Base-by-base conservation (phyloP, 2,329 filamentous ascomycete species). In the Apiospora koreana region DNA sequence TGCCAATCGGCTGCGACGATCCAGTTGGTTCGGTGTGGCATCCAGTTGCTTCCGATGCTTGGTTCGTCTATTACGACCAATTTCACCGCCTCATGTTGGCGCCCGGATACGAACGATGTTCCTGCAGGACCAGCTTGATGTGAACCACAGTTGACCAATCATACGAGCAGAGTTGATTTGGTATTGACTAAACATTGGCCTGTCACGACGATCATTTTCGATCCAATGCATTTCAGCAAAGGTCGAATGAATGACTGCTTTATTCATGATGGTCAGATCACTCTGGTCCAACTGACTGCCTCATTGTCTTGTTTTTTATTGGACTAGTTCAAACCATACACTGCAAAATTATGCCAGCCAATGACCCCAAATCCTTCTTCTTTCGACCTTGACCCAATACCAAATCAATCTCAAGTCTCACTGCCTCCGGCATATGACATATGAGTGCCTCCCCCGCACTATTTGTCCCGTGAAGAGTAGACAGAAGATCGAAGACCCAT, bases 141-240 rank as follows among this genome's bases (percentile, higher is more conserved):
- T n/a, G n/a, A n/a, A n/a, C n/a, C n/a, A n/a, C n/a, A n/a, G n/a
- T n/a, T n/a, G n/a, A n/a, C n/a, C n/a, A n/a, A n/a, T n/a, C n/a
- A n/a, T n/a, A n/a, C n/a, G n/a, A n/a, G n/a, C n/a, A n/a, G n/a
- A n/a, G n/a, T n/a, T n/a, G n/a, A n/a, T n/a, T n/a, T 2, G 28
- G 16, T 3, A 7, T 0, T 14, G 16, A 8, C 4, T 9, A 16
- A 2, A 3, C n/a, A 2, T 58, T 1, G 50, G 2, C 14, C 16
- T n/a, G 10, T 21, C 28, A 9, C 1, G 3, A 9, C 8, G 7
- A 9, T 21, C 6, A 7, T 3, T 9, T 2, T 9, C 6, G 7
- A 35, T 1, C 2, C 18, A 5, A 58, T 8, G 2, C 7, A 10
- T 31, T 31, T 12, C 7, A 48, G 14, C 12, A 9, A 21, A 21